Conservation (phyloP, 1,284 basidiomycete species). For the Trametes sp. region DNA sequence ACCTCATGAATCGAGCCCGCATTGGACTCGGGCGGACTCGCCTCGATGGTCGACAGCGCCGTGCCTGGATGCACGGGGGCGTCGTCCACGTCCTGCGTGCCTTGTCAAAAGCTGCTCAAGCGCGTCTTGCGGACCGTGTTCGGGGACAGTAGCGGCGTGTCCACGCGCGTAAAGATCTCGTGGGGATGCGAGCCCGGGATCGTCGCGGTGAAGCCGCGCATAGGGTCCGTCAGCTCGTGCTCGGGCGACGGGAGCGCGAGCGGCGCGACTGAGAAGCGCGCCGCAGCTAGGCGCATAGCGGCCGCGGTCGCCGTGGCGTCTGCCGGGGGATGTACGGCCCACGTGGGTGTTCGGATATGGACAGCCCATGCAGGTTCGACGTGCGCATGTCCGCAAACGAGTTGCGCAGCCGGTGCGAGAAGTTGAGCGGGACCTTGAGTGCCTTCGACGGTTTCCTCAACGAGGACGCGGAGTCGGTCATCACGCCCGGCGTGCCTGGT, state of each 20-base stretch:
- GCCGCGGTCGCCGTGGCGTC: conserved; percentile 78
- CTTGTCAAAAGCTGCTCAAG: conserved; percentile 76
- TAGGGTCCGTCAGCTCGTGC: conserved; percentile 85
- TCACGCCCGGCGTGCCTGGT: conserved; percentile 3
- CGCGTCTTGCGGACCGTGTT: conserved; percentile 60
- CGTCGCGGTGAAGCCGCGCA: conserved; percentile 72
- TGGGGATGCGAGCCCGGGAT: conserved; percentile 68
- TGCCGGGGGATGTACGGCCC: conserved; percentile 47
- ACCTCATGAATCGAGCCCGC: conserved; percentile 14
- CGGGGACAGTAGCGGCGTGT: conserved; percentile 49
- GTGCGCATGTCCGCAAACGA: conserved; percentile 60
- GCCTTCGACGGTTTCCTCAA: conserved; percentile 25
- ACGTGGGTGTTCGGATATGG: conserved; percentile 38
- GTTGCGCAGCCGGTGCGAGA: conserved; percentile 59
- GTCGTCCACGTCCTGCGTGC: conserved; percentile 57
- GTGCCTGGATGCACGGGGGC: background rate
- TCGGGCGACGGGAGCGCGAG: conserved; percentile 87
- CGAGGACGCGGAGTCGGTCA: conserved; percentile 12
- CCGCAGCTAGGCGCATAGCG: conserved; percentile 84
- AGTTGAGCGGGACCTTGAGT: conserved; percentile 35
- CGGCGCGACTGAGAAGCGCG: conserved; percentile 77
- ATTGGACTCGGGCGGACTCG: conserved; percentile 34
- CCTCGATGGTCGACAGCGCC: conserved; percentile 39
- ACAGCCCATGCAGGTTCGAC: conserved; percentile 25
- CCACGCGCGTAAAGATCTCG: conserved; percentile 28